phyloP scores from a whole-genome alignment of 2,329 filamentous ascomycete genomes.

The Aureobasidium pullulans region DNA sequence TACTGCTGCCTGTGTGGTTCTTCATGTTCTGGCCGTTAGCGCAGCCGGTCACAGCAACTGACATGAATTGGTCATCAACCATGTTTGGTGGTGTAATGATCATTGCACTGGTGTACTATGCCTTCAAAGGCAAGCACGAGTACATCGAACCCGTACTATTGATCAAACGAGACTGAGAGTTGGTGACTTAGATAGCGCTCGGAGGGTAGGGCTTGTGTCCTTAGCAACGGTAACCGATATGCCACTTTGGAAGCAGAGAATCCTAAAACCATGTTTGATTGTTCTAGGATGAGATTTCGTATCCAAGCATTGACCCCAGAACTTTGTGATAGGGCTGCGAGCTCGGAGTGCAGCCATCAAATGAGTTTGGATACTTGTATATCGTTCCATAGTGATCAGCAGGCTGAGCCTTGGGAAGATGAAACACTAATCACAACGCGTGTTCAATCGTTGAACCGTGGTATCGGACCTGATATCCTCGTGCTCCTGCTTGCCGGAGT shows the following conservation, averaged over 20 bases:
- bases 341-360: too few relatives aligned
- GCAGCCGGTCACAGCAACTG: slow-evolving; percentile 29
- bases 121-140: slow-evolving; percentile 23
- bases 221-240: too few relatives aligned
- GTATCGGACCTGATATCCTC: too few relatives aligned
- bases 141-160: slow-evolving; percentile 18
- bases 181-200: too few relatives aligned
- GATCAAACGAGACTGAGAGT: not conserved
- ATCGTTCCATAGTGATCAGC: too few relatives aligned
- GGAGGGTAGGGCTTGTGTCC: too few relatives aligned
- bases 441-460: too few relatives aligned
- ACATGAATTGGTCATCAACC: slow-evolving; percentile 47
- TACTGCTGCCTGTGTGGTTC: slow-evolving; percentile 39
- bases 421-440: too few relatives aligned
- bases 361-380: too few relatives aligned
- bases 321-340: too few relatives aligned
- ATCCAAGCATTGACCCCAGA: not conserved
- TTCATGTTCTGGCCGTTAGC: slow-evolving; percentile 43
- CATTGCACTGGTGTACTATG: slow-evolving; percentile 6
- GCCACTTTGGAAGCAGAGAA: not conserved
- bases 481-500: too few relatives aligned
- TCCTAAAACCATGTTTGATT: not conserved
- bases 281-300: not conserved
- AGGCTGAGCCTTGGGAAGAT: too few relatives aligned
- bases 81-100: slow-evolving; percentile 30